Base-by-base conservation (phyloP, 2,329 filamentous ascomycete species). In the Aspergillus ochraceoroseus region DNA sequence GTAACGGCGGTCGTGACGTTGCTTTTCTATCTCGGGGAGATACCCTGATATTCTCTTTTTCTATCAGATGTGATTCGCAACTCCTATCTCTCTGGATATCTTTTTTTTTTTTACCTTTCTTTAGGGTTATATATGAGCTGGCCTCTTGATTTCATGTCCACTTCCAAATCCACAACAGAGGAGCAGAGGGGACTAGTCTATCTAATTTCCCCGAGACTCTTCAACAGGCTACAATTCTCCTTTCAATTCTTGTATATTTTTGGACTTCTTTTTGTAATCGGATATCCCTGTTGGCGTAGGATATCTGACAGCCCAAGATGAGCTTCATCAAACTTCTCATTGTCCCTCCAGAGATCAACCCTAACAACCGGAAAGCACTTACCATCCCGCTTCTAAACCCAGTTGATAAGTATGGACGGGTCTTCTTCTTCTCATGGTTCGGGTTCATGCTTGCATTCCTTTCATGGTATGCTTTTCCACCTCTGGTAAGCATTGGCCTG, bases 401-500 rank as follows among this genome's bases (percentile, higher is more conserved):
- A 0, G 59, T 89, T 54, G 76, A 94, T 62, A 70, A 80, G 53
- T 88, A 95, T 70, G 88, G 87, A 25, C 77, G 87, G 5, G 87
- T 92, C 0, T 94, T 94, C 66, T 87, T 89, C 71, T 94, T 94
- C 68, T 85, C 84, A 1, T 92, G 85, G 80, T 75, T 88, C 32
- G 85, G 85, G 2, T 92, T 92, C 65, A 81, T 92, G 75, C 77
- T 90, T 38, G 83, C 85, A 5, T 95, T 94, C 66, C 86, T 87
- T 75, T 88, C 86, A 7, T 95, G 77, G 77, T 94, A 94, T 70
- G 85, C 88, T 1, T 95, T 94, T 65, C 86, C 88, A 49, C 88
- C 88, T 52, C 70, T 92, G 60, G 81, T 87, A 73, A 67, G 75
- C 64, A 18, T n/a, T n/a, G n/a, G n/a, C n/a, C n/a, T n/a, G n/a